Conservation (phyloP, 1,139 yeast genomes). For the Candida tetrigidarum region DNA sequence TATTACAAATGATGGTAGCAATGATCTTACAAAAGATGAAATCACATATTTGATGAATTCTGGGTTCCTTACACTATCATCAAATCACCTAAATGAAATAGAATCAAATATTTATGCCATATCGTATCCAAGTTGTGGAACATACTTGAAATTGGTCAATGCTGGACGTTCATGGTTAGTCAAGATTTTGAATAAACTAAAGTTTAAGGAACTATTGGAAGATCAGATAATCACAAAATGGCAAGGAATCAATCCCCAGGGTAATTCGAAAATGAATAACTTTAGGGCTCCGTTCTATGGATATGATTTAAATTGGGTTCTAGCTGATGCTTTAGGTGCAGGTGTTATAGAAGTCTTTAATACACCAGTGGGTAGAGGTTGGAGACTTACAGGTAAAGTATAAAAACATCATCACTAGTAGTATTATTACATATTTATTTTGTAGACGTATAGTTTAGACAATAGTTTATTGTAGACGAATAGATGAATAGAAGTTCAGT, state of each 20-base stretch:
- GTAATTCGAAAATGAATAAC: constrained; percentile 40
- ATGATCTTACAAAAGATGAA: constrained; percentile 31
- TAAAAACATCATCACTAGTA: constrained; percentile 9
- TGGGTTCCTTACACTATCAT: constrained; percentile 60
- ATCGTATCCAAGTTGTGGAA: constrained; percentile 67
- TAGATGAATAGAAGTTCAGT: too few species aligned
- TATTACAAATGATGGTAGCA: constrained; percentile 20
- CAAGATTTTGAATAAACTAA: constrained; percentile 42
- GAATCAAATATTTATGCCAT: constrained; percentile 49
- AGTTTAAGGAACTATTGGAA: constrained; percentile 59
- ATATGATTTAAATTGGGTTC: constrained; percentile 59
- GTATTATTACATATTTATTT: constrained; percentile 3
- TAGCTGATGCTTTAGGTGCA: constrained; percentile 70
- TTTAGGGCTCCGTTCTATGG: constrained; percentile 66
- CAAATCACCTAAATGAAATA: constrained; percentile 52
- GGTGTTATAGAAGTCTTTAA: constrained; percentile 69
- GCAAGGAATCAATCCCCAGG: constrained; percentile 41
- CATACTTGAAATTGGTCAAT: constrained; percentile 51
- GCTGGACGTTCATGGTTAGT: constrained; percentile 56
- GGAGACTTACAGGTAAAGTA: constrained; percentile 60
- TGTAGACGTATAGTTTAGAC: not conserved
- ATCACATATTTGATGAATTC: constrained; percentile 42
- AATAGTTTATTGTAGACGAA: too few species aligned
- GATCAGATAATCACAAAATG: constrained; percentile 51
- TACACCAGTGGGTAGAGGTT: constrained; percentile 74